phyloP scores from a whole-genome alignment of 345 rosid species.

The Eucalyptus polybractea region DNA sequence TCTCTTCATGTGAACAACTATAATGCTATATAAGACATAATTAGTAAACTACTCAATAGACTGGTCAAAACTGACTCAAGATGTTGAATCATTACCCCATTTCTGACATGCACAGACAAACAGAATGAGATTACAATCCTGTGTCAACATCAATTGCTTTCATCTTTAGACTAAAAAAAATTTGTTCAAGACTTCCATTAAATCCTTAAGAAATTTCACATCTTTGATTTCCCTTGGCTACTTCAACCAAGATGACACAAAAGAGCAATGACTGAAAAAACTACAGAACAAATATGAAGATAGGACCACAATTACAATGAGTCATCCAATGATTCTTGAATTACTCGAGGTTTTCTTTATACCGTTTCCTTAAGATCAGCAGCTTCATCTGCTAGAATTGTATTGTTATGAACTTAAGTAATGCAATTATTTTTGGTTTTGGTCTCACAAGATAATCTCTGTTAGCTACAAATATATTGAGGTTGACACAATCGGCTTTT shows the following conservation, averaged over 20 bases:
- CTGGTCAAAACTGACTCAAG: neutral
- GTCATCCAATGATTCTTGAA: neutral
- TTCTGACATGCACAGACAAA: neutral
- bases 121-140: neutral
- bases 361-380: neutral
- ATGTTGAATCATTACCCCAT: neutral
- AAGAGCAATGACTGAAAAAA: neutral
- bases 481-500: neutral
- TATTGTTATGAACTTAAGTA: neutral
- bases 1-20: neutral
- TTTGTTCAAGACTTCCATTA: neutral
- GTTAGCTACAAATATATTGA: neutral
- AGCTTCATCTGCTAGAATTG: neutral
- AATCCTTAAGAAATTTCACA: neutral
- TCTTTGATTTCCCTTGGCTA: too few species aligned
- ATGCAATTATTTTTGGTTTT: neutral
- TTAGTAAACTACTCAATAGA: neutral
- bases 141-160: neutral
- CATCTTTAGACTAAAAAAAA: neutral
- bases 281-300: neutral
- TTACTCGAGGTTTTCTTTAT: neutral
- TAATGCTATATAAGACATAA: neutral
- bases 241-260: neutral
- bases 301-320: neutral
- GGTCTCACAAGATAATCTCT: neutral